Evolutionary conservation across 2,329 filamentous ascomycete genomes (phyloP), one percentile per base, ranked within the genome.

Genomic region (Paecilomyces fulvus): DNA sequence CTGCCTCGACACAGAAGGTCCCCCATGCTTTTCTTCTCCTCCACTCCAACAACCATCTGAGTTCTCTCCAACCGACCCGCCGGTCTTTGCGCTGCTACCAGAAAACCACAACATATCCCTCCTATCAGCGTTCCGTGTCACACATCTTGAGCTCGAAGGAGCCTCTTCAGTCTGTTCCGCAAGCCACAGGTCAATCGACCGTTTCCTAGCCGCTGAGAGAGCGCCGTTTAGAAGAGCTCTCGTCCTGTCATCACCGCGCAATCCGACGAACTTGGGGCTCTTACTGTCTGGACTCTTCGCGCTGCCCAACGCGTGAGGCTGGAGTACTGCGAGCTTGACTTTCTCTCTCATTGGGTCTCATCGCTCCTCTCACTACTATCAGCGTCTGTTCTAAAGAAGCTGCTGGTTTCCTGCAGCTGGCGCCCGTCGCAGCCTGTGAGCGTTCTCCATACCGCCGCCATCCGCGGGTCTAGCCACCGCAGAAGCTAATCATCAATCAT

Each of bases 241-340:
- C 37, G 7, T 43, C 37, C 37, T 43, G 37, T 43, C 37, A 43
- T 43, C 37, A 43, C 37, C 48, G 5, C 48, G 11, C 3, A n/a
- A 21, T 25, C 20, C 21, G 20, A 49, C 48, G 20, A 7, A 21
- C 48, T 20, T 49, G 25, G 55, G 50, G 50, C 55, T 59, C 30
- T 56, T 48, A 25, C 25, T 31, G 30, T 51, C 52, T 20, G n/a
- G 25, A 21, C 51, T 51, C 21, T 30, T 54, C 30, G 23, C 62
- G 63, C 65, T 71, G 70, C 71, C 71, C 68, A 73, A 71, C 61
- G 58, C 56, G 71, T 72, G 71, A 74, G 71, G 70, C 71, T 72
- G 62, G 62, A 66, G 61, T 63, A 62, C 52, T 60, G 57, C 50
- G 57, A 54, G 54, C 57, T 31, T 37, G 37, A 51, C 17, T 52